These are phyloP conservation scores for Kurtzmaniella fragi DNA, from an alignment of 805 yeast species.

Conservation along the genomic window DNA sequence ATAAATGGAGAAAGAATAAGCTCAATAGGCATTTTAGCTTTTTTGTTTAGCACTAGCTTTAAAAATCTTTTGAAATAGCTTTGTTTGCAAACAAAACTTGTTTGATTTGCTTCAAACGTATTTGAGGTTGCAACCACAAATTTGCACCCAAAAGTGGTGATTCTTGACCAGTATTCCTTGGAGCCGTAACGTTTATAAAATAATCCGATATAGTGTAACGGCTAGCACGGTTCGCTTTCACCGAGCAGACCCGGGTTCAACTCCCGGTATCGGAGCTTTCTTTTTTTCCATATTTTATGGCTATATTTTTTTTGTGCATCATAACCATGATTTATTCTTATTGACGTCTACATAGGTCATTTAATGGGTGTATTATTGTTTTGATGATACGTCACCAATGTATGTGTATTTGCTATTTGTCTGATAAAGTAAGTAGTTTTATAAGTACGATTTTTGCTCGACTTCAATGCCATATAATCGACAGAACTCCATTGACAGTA, in stretches of 20 bases:
- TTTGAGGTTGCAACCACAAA: neutral
- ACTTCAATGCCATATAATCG: constrained; percentile 19
- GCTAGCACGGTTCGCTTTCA: constrained; percentile 5
- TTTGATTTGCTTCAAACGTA: neutral
- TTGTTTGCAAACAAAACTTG: neutral
- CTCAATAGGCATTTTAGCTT: constrained; percentile 57
- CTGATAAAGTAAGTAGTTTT: too few species aligned
- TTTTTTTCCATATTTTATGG: constrained; percentile 1
- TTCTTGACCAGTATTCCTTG: neutral
- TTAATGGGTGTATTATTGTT: too few species aligned
- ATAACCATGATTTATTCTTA: too few species aligned
- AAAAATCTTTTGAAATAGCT: too few species aligned
- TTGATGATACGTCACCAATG: too few species aligned
- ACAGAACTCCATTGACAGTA: constrained; percentile 22
- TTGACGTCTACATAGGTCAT: too few species aligned
- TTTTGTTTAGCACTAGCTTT: too few species aligned
- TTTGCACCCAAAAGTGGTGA: neutral
- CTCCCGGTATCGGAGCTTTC: constrained; percentile 12
- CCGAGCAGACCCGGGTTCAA: constrained; percentile 5
- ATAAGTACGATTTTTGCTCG: too few species aligned
- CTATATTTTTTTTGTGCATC: too few species aligned
- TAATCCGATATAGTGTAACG: constrained; percentile 17
- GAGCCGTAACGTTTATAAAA: neutral
- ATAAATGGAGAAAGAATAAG: constrained; percentile 52
- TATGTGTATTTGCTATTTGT: too few species aligned